Evolutionary conservation across 208 protist genomes (phyloP).

Genomic region (Polymyxa betae): DNA sequence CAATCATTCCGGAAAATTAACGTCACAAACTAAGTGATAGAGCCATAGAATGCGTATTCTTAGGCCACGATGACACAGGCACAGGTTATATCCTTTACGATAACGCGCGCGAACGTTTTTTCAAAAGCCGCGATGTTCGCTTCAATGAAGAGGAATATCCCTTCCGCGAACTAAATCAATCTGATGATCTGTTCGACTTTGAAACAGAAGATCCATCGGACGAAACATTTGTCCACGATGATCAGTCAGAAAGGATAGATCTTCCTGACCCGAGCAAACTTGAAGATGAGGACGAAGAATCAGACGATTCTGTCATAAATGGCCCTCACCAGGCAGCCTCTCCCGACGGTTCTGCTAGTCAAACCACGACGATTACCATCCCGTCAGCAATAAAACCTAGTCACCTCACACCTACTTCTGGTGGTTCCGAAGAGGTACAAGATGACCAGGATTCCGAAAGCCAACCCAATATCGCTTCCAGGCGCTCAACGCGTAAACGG

Average conservation of each 20-base stretch:
- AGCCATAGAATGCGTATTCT: not conserved
- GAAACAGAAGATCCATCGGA: not conserved
- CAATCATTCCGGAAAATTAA: not conserved
- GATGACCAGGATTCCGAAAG: not conserved
- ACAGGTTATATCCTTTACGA: not conserved
- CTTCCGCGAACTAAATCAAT: not conserved
- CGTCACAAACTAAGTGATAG: not conserved
- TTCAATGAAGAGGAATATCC: not conserved
- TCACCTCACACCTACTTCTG: too few species aligned
- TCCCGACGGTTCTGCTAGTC: not conserved
- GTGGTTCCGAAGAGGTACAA: too few species aligned
- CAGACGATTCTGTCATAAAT: not conserved
- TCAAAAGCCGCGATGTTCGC: not conserved
- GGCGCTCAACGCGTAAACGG: not conserved
- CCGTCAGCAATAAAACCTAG: not conserved
- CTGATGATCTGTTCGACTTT: not conserved
- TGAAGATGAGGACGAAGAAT: not conserved
- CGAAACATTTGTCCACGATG: not conserved
- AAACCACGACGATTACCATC: not conserved
- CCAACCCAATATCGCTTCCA: not conserved
- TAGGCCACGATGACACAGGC: not conserved
- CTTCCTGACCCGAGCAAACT: not conserved
- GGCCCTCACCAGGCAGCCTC: not conserved
- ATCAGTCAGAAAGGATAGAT: constrained; percentile 3
- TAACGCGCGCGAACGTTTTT: not conserved